These are phyloP conservation scores for Nymphaea colorata DNA, from an alignment of 164 flowering plant species.

Conservation along the genomic window DNA sequence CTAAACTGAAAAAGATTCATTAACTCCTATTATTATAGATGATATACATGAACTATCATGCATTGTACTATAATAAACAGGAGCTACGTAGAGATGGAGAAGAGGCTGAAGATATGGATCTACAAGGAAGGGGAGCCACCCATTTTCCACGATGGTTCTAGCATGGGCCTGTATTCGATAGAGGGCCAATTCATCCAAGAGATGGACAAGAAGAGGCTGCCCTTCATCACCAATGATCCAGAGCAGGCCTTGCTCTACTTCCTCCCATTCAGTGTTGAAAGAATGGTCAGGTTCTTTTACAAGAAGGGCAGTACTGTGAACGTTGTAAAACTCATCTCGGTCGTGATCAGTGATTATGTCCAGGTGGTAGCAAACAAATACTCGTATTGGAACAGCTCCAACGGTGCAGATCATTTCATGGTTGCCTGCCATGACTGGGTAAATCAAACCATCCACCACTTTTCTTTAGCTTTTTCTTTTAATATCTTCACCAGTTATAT, in stretches of 20 bases:
- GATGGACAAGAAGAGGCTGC: background rate
- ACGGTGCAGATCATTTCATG: conserved; percentile 79
- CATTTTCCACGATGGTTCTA: background rate
- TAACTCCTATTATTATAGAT: no score
- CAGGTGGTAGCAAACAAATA: conserved; percentile 36
- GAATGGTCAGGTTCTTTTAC: conserved; percentile 48
- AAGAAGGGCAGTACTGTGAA: conserved; percentile 9
- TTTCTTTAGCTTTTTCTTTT: no score
- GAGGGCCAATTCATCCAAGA: conserved; percentile 1
- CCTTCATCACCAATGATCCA: conserved; percentile 1
- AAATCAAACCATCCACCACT: no score
- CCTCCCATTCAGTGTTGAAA: conserved; percentile 56
- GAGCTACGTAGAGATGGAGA: conserved; percentile 1
- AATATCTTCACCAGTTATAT: no score
- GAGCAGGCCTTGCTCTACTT: conserved; percentile 49
- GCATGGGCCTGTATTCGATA: background rate
- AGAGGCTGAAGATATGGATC: background rate
- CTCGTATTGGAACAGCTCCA: conserved; percentile 68
- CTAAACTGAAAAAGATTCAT: no score
- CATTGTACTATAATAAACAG: background rate
- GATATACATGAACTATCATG: no score
- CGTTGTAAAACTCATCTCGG: conserved; percentile 21
- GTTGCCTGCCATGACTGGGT: conserved; percentile 93
- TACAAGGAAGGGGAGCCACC: conserved; percentile 4
- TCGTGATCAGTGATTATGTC: conserved; percentile 43